Base-by-base conservation (phyloP, 1,284 basidiomycete genomes). In the Calocybe gambosa region DNA sequence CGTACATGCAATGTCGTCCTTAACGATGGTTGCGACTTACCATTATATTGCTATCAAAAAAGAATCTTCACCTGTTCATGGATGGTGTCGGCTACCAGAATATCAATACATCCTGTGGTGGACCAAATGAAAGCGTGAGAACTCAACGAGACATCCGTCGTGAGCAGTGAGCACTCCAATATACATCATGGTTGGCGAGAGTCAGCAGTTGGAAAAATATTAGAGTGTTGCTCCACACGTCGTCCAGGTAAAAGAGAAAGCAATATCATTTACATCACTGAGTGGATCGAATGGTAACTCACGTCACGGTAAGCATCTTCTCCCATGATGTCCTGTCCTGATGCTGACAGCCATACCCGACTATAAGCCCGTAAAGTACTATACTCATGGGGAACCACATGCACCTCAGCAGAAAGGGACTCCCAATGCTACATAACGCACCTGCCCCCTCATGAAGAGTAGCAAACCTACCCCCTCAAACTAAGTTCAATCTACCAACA, bases 401-500 rank as follows among this genome's bases (percentile, higher is more conserved):
- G 54, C 57, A 61, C 57, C 66, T 68, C 61, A 68, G 67, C 63
- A 62, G 60, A 55, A 55, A 62, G 55, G 52, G 53, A 60, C 58
- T 57, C 60, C 65, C 60, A 63, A 62, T 65, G 57, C 69, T 66
- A 62, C 64, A 56, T 57, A 66, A 70, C 69, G 68, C 66, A 70
- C 68, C 69, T 70, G 66, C 66, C 59, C 66, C 59, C 62, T 55
- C 55, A 23, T 41, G 44, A 55, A 48, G 59, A 61, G 58, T 53
- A 62, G 52, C 57, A 37, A 51, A 39, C 44, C 39, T 25, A 49
- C 41, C 47, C 49, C 47, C 36, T 29, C 34, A 38, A 28, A 29
- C 36, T 46, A 40, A 42, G 39, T 51, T 64, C 60, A 82, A 62
- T 87, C 85, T 58, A 86, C 82, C 67, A 86, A 74, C 75, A 85